These are phyloP conservation scores for Triticum timopheevii DNA, from an alignment of 176 grass and related monocot genomes.

Conservation along the genomic window DNA sequence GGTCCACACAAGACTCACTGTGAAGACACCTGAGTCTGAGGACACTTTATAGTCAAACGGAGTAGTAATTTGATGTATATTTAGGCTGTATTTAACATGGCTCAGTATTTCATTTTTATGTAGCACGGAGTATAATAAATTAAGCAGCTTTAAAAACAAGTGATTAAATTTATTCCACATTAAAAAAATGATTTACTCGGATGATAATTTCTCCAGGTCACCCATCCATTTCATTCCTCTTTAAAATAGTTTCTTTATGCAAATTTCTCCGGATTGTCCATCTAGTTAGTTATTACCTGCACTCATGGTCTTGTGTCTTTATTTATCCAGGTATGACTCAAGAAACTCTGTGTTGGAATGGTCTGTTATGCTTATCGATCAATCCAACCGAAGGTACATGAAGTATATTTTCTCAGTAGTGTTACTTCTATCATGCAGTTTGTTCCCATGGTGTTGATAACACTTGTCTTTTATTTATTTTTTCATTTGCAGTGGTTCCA, in stretches of 20 bases:
- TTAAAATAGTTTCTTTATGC: background rate
- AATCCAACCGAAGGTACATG: conserved; percentile 76
- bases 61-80: background rate
- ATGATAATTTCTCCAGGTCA: background rate
- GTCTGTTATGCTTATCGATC: conserved; percentile 85
- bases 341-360: conserved; percentile 78
- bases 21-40: background rate
- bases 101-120: background rate
- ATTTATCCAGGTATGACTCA: conserved; percentile 64
- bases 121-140: background rate
- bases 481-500: conserved; percentile 65
- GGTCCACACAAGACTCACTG: background rate
- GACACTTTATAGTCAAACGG: background rate
- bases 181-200: background rate
- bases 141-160: background rate
- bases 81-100: background rate
- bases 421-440: background rate
- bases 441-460: background rate
- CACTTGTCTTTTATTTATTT: conserved; percentile 2
- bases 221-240: background rate
- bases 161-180: conserved; percentile 1
- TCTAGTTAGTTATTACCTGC: background rate
- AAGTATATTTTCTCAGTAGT: background rate
- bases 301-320: conserved; percentile 9
- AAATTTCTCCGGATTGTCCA: background rate